Evolutionary conservation across 2,329 filamentous ascomycete species (phyloP), one percentile per base, ranked within the genome.

Genomic region (Curvularia verruculosa): DNA sequence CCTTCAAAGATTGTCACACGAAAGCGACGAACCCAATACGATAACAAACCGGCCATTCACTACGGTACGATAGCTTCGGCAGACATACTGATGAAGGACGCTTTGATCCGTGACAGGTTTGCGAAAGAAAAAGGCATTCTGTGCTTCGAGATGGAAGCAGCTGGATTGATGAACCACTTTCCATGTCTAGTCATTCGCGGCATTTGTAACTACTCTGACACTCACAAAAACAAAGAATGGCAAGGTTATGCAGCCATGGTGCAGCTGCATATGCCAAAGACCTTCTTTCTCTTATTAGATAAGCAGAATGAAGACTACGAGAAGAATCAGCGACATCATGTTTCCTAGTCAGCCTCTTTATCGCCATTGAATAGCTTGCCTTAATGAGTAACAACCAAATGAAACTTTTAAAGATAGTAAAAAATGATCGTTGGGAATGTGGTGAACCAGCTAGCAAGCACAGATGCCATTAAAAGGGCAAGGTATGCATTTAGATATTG

Each of bases 141-240:
- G 12, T 49, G 52, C n/a, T 54, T 54, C 10, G 37, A 40, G 37
- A 40, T 40, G 37, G 37, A 40, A n/a, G 37, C 37, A 21, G 18
- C 37, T 9, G 21, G 52, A 31, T 28, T 50, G 5, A 50, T 50
- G 47, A 39, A 53, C 31, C 23, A 23, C 31, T 47, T 47, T 24
- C 52, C 52, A 4, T 54, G 52, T 44, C 44, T 54, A 9, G 45
- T 54, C 8, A 37, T 54, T n/a, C 44, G 52, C 5, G 45, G 52
- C 24, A 49, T 54, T 7, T 54, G 24, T 15, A 34, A 54, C 36
- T 49, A 54, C 39, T 24, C 52, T 6, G 49, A 52, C 18, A 43
- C 49, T 2, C 49, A 52, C n/a, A 45, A 52, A 40, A 52, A 28
- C 18, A 37, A 54, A 6, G 18, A 28, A 19, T 54, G 52, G 52